These are phyloP conservation scores for Coniosporium apollinis DNA, from an alignment of 495 filamentous ascomycete genomes.

Conservation along the genomic window DNA sequence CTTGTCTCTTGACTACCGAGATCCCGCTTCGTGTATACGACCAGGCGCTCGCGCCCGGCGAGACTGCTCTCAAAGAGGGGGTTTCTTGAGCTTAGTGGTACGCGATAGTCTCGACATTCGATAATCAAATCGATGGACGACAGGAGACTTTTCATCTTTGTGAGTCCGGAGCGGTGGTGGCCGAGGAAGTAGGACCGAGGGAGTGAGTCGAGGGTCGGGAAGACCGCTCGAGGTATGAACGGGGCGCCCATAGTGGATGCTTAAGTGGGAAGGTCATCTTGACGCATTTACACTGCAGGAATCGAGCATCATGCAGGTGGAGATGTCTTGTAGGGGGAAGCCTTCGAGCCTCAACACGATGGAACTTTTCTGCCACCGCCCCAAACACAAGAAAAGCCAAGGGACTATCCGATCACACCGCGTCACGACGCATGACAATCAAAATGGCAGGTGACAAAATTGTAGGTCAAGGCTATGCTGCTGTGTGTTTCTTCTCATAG, in stretches of 20 bases:
- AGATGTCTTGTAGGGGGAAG: not conserved
- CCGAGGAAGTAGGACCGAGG: conserved; percentile 93
- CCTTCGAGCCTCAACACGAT: no score
- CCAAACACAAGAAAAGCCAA: no score
- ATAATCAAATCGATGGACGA: conserved; percentile 72
- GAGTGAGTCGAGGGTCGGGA: conserved; percentile 51
- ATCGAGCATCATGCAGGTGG: not conserved
- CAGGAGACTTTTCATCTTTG: conserved; percentile 71
- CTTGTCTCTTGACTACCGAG: conserved; percentile 33
- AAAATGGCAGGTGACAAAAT: no score
- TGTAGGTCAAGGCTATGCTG: no score
- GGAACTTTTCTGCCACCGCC: no score
- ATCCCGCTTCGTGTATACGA: conserved; percentile 87
- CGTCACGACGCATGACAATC: no score
- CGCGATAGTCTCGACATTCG: conserved; percentile 86
- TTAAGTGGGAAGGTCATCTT: not conserved
- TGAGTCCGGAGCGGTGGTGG: conserved; percentile 72
- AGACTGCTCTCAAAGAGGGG: conserved; percentile 74
- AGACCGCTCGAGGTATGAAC: conserved; percentile 60
- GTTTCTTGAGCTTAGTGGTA: conserved; percentile 77
- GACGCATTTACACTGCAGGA: not conserved
- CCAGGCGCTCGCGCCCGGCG: conserved; percentile 47
- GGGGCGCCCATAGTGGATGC: conserved; percentile 17
- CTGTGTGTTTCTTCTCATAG: no score
- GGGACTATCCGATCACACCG: no score